Evolutionary conservation across 1,139 yeast species (phyloP), one percentile per base, ranked within the genome.

Genomic region (Yamadazyma aaseri): DNA sequence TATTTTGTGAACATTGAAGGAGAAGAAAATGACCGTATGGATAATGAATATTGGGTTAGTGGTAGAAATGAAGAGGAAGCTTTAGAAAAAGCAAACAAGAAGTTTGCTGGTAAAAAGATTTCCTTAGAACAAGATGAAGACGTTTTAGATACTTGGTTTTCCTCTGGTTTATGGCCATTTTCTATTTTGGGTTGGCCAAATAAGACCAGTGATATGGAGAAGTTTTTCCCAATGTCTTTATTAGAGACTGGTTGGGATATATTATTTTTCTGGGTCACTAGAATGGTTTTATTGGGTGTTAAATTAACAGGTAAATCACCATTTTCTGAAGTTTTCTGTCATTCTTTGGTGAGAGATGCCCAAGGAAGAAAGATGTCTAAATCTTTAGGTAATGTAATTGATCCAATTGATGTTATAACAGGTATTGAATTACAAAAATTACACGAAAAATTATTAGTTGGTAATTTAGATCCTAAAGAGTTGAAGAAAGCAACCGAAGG

Each of bases 211-310:
- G 98, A 92, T 57, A 64, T 89, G 75, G 73, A 79, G 52, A 68
- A 68, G 41, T 92, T 86, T 64, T 84, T 77, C 56, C 98, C 98
- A 49, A 83, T 89, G 82, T 81, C 94, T 25, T 71, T 92, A 81
- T 73, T 92, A 56, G 98, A 92, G 68, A 92, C 98, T 34, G 98
- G 98, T 49, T 92, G 98, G 98, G 98, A 92, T 70, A 92, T 92
- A 58, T 73, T 92, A 55, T 92, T 92, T 79, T 92, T 92, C 82
- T 92, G 98, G 98, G 97, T 92, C 40, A 78, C 94, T 29, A 81
- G 98, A 69, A 92, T 92, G 98, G 83, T 92, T 46, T 77, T 92
- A 71, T 70, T 92, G 55, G 94, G 97, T 41, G 61, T 87, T 53
- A 89, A 90, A 65, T 73, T 92, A 60, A 86, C 96, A 22, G 97